Conservation (phyloP, 2,329 filamentous ascomycete species). For the Microdochium bolleyi region DNA sequence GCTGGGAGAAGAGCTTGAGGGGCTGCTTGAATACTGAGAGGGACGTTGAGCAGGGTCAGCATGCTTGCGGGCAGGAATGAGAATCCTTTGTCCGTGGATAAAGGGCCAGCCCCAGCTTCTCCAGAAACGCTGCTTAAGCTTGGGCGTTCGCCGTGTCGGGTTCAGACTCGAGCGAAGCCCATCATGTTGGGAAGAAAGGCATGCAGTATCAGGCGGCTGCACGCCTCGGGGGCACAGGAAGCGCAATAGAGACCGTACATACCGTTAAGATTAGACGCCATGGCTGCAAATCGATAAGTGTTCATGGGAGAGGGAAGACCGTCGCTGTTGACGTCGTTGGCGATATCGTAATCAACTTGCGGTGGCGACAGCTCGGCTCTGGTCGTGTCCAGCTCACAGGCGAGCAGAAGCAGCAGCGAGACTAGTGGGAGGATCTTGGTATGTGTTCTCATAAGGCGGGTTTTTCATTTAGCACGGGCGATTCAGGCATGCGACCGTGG, state of each 20-base stretch:
- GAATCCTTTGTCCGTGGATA: background rate
- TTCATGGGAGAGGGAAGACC: too few relatives aligned
- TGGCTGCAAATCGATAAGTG: background rate
- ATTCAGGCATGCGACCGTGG: too few relatives aligned
- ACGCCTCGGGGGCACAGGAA: too few relatives aligned
- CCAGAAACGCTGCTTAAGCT: too few relatives aligned
- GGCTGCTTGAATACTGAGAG: slow-evolving; percentile 46
- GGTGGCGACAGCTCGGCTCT: background rate
- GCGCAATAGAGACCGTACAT: background rate
- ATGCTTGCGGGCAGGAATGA: background rate
- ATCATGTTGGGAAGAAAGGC: too few relatives aligned
- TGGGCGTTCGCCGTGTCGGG: too few relatives aligned
- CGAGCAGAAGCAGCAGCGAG: background rate
- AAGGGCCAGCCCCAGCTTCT: too few relatives aligned
- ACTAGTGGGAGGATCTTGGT: background rate
- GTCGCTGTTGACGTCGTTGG: too few relatives aligned
- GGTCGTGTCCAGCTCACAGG: background rate
- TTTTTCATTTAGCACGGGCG: background rate
- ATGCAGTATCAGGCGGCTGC: too few relatives aligned
- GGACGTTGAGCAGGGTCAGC: background rate
- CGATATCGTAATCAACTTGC: too few relatives aligned
- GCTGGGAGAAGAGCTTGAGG: slow-evolving; percentile 47
- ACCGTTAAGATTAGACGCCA: background rate
- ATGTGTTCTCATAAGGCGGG: background rate
- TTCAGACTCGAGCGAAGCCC: too few relatives aligned